A percentile compares a stretch with the other conserved stretches of the same genome.
Evolutionary conservation across 768 basidiomycete species (phyloP).

Genomic region (Polyporus arcularius): DNA sequence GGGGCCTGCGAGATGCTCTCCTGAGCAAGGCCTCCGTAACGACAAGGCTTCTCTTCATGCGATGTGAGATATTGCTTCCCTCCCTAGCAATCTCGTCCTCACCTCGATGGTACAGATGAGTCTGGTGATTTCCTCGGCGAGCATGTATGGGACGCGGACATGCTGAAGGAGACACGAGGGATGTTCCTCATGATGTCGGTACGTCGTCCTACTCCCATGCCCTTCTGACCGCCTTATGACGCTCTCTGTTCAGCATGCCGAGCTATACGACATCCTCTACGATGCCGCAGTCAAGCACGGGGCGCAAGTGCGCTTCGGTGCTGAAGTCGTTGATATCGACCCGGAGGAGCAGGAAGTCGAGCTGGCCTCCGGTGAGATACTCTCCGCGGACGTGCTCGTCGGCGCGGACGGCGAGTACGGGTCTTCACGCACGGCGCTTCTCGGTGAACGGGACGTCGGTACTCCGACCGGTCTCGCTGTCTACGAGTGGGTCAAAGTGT

Average conservation of each 20-base stretch:
- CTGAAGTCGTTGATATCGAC: conserved; percentile 30
- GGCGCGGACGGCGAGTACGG: conserved; percentile 38
- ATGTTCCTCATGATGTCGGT: conserved; percentile 34
- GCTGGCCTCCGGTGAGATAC: conserved; percentile 31
- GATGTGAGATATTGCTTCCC: conserved; percentile 20
- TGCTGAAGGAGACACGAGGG: conserved; percentile 32
- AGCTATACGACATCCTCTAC: conserved; percentile 34
- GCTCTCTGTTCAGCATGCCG: conserved; percentile 28
- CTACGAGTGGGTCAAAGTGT: conserved; percentile 27
- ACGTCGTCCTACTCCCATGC: conserved; percentile 2
- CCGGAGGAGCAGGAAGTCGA: conserved; percentile 24
- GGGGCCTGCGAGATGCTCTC: conserved; percentile 35
- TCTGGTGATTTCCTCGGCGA: conserved; percentile 31
- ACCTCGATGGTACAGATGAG: conserved; percentile 31
- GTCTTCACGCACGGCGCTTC: conserved; percentile 19
- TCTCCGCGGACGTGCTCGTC: conserved; percentile 36
- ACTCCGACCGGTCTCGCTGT: conserved; percentile 25
- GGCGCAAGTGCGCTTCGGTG: conserved; percentile 27
- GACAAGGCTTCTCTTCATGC: conserved; percentile 16
- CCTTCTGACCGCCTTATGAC: background rate
- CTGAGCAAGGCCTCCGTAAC: conserved; percentile 23
- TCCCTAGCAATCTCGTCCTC: background rate
- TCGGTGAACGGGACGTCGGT: conserved; percentile 15
- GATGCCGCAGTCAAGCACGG: conserved; percentile 32
- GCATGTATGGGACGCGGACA: conserved; percentile 31